These are phyloP conservation scores for Chenopodium album DNA, from an alignment of 148 eudicot species.

Conservation along the genomic window DNA sequence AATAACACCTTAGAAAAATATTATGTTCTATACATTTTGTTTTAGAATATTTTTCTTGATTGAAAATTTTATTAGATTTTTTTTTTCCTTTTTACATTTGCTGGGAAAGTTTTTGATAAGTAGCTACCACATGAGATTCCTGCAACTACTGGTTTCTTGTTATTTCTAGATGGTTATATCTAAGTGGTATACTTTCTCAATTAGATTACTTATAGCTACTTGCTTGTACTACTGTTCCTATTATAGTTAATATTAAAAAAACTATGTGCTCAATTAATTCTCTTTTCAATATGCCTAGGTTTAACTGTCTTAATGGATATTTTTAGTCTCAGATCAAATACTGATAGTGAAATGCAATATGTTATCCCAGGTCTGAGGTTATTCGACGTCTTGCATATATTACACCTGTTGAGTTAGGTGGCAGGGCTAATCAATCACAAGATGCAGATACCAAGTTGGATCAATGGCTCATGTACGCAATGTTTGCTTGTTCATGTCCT, in stretches of 20 bases:
- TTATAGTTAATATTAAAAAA: no score
- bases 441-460: constrained; percentile 91
- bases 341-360: neutral
- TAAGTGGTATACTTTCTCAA: neutral
- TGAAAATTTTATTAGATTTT: no score
- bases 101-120: no score
- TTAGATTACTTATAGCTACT: neutral
- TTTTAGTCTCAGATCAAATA: neutral
- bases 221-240: neutral
- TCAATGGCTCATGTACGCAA: constrained; percentile 99
- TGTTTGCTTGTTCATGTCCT: constrained; percentile 98
- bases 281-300: neutral
- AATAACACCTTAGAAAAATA: no score
- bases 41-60: no score
- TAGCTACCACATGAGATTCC: no score
- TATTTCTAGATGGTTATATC: neutral
- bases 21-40: no score
- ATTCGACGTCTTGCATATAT: constrained; percentile 90
- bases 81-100: no score
- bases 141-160: neutral
- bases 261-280: neutral
- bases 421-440: constrained; percentile 85
- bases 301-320: neutral
- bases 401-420: constrained; percentile 92
- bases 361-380: constrained; percentile 69